phyloP scores from a whole-genome alignment of 352 stramenopile genomes.

The Stramenopiles sp. region DNA sequence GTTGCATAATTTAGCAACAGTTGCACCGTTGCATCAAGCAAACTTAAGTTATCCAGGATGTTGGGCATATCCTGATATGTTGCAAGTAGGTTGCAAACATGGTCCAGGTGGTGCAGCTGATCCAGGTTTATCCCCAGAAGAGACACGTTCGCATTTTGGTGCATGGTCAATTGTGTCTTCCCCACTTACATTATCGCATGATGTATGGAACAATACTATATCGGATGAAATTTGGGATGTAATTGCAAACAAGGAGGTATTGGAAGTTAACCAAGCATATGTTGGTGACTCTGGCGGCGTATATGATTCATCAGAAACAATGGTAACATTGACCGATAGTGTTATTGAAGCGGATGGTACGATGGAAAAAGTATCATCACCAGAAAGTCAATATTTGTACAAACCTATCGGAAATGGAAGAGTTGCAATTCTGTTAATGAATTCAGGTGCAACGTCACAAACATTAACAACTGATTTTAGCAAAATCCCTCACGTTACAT shows the following conservation, averaged over 20 bases:
- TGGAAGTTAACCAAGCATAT: constrained; percentile 23
- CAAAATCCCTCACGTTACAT: too few relatives aligned
- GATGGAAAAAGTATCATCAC: too few relatives aligned
- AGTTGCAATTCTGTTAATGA: too few relatives aligned
- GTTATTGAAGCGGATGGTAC: too few relatives aligned
- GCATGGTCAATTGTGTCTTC: constrained; percentile 21
- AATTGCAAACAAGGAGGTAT: constrained; percentile 18
- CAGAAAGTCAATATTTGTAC: too few relatives aligned
- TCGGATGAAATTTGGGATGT: constrained; percentile 16
- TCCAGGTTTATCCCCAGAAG: background rate
- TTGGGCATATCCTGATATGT: constrained; percentile 28
- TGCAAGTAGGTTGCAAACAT: constrained; percentile 19
- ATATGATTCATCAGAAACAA: too few relatives aligned
- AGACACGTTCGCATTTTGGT: constrained; percentile 21
- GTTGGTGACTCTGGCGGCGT: constrained; percentile 11
- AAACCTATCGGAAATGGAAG: too few relatives aligned
- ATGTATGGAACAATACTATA: constrained; percentile 9
- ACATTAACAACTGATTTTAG: too few relatives aligned
- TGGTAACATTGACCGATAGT: too few relatives aligned
- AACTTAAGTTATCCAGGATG: constrained; percentile 22
- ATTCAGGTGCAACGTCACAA: too few relatives aligned
- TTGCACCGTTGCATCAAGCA: constrained; percentile 7
- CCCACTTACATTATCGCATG: constrained; percentile 18
- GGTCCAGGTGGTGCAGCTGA: background rate
- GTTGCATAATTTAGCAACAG: constrained; percentile 14